A percentile compares a stretch with the other conserved stretches of the same genome.
These are phyloP conservation scores for Backusella tarrabulga DNA, from an alignment of 192 early-diverging fungal genomes.

Conservation along the genomic window DNA sequence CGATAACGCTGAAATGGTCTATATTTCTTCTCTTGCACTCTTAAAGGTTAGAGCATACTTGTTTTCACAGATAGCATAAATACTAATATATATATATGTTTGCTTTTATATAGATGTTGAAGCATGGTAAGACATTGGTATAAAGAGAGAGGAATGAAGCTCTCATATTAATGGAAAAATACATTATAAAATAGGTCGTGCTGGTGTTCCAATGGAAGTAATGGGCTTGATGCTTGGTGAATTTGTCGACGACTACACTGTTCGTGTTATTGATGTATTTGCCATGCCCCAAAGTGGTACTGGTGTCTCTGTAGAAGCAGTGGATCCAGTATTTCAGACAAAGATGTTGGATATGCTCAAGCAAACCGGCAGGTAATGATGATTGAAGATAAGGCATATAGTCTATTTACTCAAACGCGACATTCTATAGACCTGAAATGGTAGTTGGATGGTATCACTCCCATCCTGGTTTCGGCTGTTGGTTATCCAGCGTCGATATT, in stretches of 20 bases:
- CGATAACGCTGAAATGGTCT: slow-evolving; percentile 98
- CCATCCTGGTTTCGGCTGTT: slow-evolving; percentile 99
- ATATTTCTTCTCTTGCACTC: slow-evolving; percentile 98
- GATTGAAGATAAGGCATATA: not conserved
- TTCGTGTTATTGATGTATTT: slow-evolving; percentile 99
- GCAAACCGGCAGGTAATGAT: slow-evolving; percentile 89
- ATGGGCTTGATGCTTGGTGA: slow-evolving; percentile 99
- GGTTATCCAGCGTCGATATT: slow-evolving; percentile 98
- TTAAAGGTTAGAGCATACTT: slow-evolving; percentile 66
- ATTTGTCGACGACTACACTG: slow-evolving; percentile 99
- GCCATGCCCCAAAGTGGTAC: slow-evolving; percentile 99
- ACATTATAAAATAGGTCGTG: slow-evolving; percentile 65
- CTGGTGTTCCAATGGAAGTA: slow-evolving; percentile 99
- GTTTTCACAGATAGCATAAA: not conserved
- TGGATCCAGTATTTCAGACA: slow-evolving; percentile 99
- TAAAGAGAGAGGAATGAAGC: not conserved
- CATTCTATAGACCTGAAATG: slow-evolving; percentile 78
- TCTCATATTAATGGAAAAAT: slow-evolving; percentile 9
- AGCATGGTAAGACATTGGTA: slow-evolving; percentile 62
- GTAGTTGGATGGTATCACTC: slow-evolving; percentile 99
- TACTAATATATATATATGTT: not conserved
- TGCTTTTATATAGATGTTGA: slow-evolving; percentile 66
- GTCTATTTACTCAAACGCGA: no score
- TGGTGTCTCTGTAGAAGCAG: slow-evolving; percentile 98
- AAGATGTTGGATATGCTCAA: slow-evolving; percentile 99